phyloP scores from a whole-genome alignment of 768 basidiomycete species.

The Termitomyces sp. region DNA sequence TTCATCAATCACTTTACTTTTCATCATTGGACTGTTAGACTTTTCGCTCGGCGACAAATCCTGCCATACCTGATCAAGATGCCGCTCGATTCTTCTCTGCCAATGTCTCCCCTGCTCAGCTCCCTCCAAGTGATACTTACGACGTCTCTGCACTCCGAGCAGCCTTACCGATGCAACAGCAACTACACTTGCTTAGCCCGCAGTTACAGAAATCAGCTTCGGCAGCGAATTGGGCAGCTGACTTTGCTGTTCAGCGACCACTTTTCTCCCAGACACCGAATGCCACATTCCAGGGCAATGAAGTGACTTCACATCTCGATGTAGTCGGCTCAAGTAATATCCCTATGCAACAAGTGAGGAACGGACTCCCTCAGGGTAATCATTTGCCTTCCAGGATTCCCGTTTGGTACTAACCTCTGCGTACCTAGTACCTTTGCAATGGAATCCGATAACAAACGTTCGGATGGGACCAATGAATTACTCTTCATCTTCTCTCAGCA shows the following conservation, averaged over 20 bases:
- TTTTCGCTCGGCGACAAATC: conserved; percentile 50
- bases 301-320: conserved; percentile 1
- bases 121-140: conserved; percentile 38
- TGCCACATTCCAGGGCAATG: neutral
- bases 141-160: conserved; percentile 53
- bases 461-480: conserved; percentile 28
- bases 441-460: conserved; percentile 29
- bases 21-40: conserved; percentile 27
- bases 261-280: conserved; percentile 4
- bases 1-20: neutral
- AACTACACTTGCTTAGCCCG: conserved; percentile 14
- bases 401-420: neutral
- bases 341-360: neutral
- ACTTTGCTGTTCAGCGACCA: conserved; percentile 44
- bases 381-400: neutral
- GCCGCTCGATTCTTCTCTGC: conserved; percentile 64
- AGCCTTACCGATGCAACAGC: conserved; percentile 33
- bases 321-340: neutral
- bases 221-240: conserved; percentile 52
- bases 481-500: conserved; percentile 21
- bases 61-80: conserved; percentile 50
- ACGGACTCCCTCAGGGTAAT: conserved; percentile 17
- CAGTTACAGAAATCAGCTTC: conserved; percentile 19
- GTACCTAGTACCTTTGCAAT: conserved; percentile 29
- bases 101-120: conserved; percentile 24